These are phyloP conservation scores for Berberis thunbergii DNA, from an alignment of 164 flowering plant genomes.

Conservation along the genomic window DNA sequence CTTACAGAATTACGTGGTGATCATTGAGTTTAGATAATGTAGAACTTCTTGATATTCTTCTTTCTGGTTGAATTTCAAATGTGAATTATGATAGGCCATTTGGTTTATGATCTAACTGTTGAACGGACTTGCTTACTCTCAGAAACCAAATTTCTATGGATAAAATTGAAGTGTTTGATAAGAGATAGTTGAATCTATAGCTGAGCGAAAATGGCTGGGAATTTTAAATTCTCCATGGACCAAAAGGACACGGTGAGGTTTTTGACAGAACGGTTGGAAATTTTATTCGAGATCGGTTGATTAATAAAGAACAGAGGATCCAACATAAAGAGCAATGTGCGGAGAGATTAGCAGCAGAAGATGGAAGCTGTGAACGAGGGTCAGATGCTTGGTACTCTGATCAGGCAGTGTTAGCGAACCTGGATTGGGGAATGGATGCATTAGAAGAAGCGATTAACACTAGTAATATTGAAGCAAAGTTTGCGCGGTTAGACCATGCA, in stretches of 20 bases:
- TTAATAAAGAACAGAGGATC: constrained; percentile 39
- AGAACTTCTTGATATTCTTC: no score
- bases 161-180: no score
- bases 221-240: constrained; percentile 40
- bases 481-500: constrained; percentile 57
- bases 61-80: no score
- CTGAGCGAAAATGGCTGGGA: constrained; percentile 25
- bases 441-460: constrained; percentile 76
- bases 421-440: constrained; percentile 88
- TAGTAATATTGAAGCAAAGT: constrained; percentile 56
- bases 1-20: no score
- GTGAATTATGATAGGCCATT: no score
- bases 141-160: no score
- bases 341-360: constrained; percentile 72
- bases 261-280: constrained; percentile 41
- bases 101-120: no score
- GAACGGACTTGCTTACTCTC: no score
- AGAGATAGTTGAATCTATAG: no score
- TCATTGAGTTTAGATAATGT: no score
- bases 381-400: constrained; percentile 59
- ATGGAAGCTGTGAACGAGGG: constrained; percentile 24
- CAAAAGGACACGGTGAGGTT: constrained; percentile 44
- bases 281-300: constrained; percentile 47
- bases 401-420: constrained; percentile 67
- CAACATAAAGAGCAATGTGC: constrained; percentile 76